Evolutionary conservation across 2,329 filamentous ascomycete species (phyloP).

Genomic region (Sporothrix mexicana): DNA sequence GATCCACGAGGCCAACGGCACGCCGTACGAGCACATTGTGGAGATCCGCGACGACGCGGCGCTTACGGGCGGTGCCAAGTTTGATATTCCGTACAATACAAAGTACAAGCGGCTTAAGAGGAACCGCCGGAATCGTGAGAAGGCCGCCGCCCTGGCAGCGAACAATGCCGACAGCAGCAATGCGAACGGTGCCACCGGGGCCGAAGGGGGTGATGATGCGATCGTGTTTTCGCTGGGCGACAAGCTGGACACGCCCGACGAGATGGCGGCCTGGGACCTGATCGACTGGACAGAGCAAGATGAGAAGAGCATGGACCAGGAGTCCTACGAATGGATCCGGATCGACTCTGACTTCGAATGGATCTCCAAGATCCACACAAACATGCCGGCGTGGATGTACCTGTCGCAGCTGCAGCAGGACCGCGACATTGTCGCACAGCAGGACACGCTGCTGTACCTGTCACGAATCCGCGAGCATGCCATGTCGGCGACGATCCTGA

Average conservation of each 20-base stretch:
- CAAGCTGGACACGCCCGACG: slow-evolving; percentile 81
- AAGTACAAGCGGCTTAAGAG: slow-evolving; percentile 98
- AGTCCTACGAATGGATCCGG: slow-evolving; percentile 98
- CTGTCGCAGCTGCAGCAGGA: slow-evolving; percentile 97
- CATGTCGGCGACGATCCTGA: slow-evolving; percentile 85
- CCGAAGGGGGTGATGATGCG: slow-evolving; percentile 68
- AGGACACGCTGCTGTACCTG: slow-evolving; percentile 78
- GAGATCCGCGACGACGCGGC: slow-evolving; percentile 88
- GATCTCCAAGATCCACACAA: slow-evolving; percentile 82
- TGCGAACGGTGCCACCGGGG: slow-evolving; percentile 53
- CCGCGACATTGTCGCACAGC: slow-evolving; percentile 89
- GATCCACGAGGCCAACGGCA: slow-evolving; percentile 97
- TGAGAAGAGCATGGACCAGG: slow-evolving; percentile 88
- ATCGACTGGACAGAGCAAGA: slow-evolving; percentile 89
- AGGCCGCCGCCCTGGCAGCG: slow-evolving; percentile 66
- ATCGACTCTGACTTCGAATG: slow-evolving; percentile 99
- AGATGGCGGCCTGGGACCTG: slow-evolving; percentile 81
- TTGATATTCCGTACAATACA: slow-evolving; percentile 97
- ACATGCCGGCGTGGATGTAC: slow-evolving; percentile 96
- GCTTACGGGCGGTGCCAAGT: slow-evolving; percentile 62
- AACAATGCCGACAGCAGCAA: slow-evolving; percentile 6
- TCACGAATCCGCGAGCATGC: slow-evolving; percentile 70
- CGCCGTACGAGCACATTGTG: slow-evolving; percentile 96
- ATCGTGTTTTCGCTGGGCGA: slow-evolving; percentile 89
- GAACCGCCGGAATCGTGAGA: slow-evolving; percentile 81